Evolutionary conservation across 2,329 filamentous ascomycete genomes (phyloP).

Genomic region (Akanthomyces lecanii): DNA sequence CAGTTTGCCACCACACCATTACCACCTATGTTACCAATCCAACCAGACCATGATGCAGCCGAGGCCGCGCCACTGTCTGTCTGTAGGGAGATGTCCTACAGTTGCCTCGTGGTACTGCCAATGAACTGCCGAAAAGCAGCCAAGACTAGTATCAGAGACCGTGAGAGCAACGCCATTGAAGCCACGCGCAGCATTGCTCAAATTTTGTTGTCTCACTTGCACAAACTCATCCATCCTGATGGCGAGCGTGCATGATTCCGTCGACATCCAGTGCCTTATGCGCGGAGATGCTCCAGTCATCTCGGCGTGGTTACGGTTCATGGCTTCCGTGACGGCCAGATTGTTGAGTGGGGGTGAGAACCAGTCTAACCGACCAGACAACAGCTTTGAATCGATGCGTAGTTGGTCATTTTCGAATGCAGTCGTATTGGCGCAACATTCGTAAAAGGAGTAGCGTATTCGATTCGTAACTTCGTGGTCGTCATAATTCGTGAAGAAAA

Average conservation of each 20-base stretch:
- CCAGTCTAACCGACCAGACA: slow-evolving; percentile 7
- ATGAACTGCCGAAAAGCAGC: not conserved
- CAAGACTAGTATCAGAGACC: not conserved
- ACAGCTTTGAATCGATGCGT: slow-evolving; percentile 12
- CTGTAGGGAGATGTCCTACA: slow-evolving; percentile 19
- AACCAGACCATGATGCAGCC: not conserved
- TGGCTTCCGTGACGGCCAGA: slow-evolving; percentile 29
- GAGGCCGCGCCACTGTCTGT: not conserved
- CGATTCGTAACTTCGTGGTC: slow-evolving; percentile 19
- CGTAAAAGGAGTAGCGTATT: slow-evolving; percentile 11
- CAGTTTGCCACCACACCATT: slow-evolving; percentile 25
- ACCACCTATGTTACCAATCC: slow-evolving; percentile 21
- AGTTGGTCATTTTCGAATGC: slow-evolving; percentile 15
- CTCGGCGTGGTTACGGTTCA: slow-evolving; percentile 34
- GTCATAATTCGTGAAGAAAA: slow-evolving; percentile 15
- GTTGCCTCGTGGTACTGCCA: not conserved
- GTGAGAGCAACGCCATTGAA: not conserved
- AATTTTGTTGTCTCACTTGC: slow-evolving; percentile 1
- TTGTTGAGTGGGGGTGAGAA: slow-evolving; percentile 30
- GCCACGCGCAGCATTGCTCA: slow-evolving; percentile 2
- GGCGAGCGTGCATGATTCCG: slow-evolving; percentile 29
- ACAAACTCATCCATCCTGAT: slow-evolving; percentile 17
- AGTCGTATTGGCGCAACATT: slow-evolving; percentile 3
- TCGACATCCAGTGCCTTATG: slow-evolving; percentile 44
- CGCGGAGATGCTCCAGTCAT: slow-evolving; percentile 38